These are phyloP conservation scores for Pestalotiopsis sp. DNA, from an alignment of 2,329 filamentous ascomycete species.

Conservation along the genomic window DNA sequence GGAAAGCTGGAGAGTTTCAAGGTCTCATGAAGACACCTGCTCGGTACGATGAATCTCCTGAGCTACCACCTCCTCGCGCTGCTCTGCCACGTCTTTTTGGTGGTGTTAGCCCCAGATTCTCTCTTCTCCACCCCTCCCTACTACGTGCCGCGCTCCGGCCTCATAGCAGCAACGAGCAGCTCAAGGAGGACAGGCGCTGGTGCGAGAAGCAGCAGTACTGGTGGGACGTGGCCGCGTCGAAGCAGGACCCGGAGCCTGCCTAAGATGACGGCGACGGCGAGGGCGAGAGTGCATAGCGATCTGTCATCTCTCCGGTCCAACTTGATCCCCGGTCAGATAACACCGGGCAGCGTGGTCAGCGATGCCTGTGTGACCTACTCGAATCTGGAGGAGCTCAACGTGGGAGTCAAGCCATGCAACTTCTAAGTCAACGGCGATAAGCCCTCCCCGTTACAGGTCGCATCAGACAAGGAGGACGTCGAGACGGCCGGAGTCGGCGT, in stretches of 20 bases:
- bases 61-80: constrained; percentile 22
- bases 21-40: constrained; percentile 48
- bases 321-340: constrained; percentile 63
- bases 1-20: too few species aligned
- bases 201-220: too few species aligned
- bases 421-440: constrained; percentile 36
- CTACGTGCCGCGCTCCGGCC: too few species aligned
- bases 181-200: too few species aligned
- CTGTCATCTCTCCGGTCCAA: constrained; percentile 39
- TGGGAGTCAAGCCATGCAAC: constrained; percentile 64
- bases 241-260: too few species aligned
- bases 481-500: constrained; percentile 46
- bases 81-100: constrained; percentile 21
- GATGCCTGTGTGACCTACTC: constrained; percentile 95
- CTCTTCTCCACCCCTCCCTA: neutral
- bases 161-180: too few species aligned
- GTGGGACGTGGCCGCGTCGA: too few species aligned
- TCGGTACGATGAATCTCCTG: constrained; percentile 46
- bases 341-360: constrained; percentile 84
- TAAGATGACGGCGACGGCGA: too few species aligned
- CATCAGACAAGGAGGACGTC: constrained; percentile 45
- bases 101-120: neutral
- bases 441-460: constrained; percentile 34
- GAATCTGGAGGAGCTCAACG: constrained; percentile 84
- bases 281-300: neutral